phyloP scores from a whole-genome alignment of 169 alveolate genomes.

The Plasmodium gaboni region DNA sequence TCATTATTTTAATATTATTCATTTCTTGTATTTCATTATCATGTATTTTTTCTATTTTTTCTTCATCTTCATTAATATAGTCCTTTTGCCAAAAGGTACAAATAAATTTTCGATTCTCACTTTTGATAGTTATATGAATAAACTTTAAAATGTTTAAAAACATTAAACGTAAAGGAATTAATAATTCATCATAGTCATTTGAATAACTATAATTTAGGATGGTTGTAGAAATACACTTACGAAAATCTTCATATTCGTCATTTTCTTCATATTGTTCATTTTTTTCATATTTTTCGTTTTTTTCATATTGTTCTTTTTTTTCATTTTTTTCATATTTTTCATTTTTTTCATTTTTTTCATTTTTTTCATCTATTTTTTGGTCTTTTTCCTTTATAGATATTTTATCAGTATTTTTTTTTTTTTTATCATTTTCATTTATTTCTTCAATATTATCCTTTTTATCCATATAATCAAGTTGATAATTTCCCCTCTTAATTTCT shows the following conservation, averaged over 20 bases:
- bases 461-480: no score
- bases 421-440: no score
- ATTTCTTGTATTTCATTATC: background rate
- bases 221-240: constrained; percentile 23
- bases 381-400: no score
- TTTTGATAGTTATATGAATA: constrained; percentile 9
- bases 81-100: constrained; percentile 56
- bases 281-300: background rate
- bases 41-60: background rate
- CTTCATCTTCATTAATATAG: background rate
- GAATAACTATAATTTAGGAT: background rate
- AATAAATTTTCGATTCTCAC: background rate
- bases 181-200: constrained; percentile 10
- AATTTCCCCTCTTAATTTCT: background rate
- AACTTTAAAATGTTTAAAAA: constrained; percentile 24
- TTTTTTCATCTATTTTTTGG: background rate
- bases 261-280: background rate
- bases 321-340: background rate
- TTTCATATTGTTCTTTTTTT: background rate
- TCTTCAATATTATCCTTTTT: background rate
- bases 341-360: no score
- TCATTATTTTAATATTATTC: background rate
- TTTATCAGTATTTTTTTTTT: no score
- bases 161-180: constrained; percentile 36
- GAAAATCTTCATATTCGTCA: background rate